Evolutionary conservation across 441 rosid genomes (phyloP).

Genomic region (Viola pubescens): DNA sequence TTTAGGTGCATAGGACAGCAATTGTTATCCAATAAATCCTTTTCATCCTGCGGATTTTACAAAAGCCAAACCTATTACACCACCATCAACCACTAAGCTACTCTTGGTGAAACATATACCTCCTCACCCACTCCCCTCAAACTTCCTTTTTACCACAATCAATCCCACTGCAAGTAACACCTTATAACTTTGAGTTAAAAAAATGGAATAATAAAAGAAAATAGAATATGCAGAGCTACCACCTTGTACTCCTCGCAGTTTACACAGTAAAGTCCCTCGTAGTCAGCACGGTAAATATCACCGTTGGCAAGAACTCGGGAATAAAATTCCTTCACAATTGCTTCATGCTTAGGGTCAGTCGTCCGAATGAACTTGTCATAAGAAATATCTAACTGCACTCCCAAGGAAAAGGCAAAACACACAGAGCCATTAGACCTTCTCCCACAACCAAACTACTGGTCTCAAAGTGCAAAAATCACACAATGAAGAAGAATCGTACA

Average conservation of each 20-base stretch:
- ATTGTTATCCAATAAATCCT: constrained; percentile 65
- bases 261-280: constrained; percentile 86
- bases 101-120: not conserved
- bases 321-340: constrained; percentile 84
- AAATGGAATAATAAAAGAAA: too few relatives aligned
- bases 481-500: constrained; percentile 24
- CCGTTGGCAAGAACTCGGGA: constrained; percentile 71
- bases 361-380: constrained; percentile 82
- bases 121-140: too few relatives aligned
- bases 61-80: constrained; percentile 1
- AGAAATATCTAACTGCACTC: not conserved
- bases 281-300: constrained; percentile 82
- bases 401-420: constrained; percentile 8
- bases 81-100: not conserved
- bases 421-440: not conserved
- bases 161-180: too few relatives aligned
- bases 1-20: constrained; percentile 78
- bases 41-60: constrained; percentile 64
- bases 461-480: constrained; percentile 43
- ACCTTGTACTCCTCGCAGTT: constrained; percentile 98
- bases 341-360: constrained; percentile 85
- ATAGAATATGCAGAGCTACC: constrained; percentile 1
- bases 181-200: too few relatives aligned
- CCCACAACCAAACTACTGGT: constrained; percentile 22
- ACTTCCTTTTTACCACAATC: not conserved